These are phyloP conservation scores for Tricholoma bakamatsutake DNA, from an alignment of 768 basidiomycete genomes.

Conservation along the genomic window DNA sequence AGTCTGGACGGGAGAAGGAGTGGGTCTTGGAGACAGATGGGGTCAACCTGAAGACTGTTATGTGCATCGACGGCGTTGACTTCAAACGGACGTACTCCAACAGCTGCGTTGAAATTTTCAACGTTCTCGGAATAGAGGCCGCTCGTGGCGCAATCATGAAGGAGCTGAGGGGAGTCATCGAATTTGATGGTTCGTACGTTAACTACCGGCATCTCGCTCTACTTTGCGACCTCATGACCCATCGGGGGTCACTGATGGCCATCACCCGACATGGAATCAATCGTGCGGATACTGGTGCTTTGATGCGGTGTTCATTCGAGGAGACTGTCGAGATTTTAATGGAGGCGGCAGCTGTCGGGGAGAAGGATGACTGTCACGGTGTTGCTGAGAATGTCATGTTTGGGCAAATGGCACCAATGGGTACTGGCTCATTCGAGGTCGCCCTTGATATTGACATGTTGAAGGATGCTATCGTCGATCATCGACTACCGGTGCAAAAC, in stretches of 20 bases:
- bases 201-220: constrained; percentile 96
- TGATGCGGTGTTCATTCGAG: constrained; percentile 99
- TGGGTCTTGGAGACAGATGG: constrained; percentile 99
- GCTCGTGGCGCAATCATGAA: constrained; percentile 91
- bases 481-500: constrained; percentile 81
- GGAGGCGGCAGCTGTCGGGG: constrained; percentile 97
- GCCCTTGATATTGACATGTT: constrained; percentile 97
- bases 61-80: constrained; percentile 95
- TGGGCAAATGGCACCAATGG: constrained; percentile 99
- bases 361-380: constrained; percentile 97
- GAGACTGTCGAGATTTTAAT: constrained; percentile 99
- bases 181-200: constrained; percentile 99
- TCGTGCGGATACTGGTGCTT: constrained; percentile 95
- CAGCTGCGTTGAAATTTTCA: constrained; percentile 92
- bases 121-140: constrained; percentile 95
- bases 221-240: constrained; percentile 98
- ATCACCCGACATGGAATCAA: constrained; percentile 99
- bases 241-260: constrained; percentile 91
- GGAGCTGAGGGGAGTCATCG: constrained; percentile 93
- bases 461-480: constrained; percentile 97
- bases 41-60: constrained; percentile 90
- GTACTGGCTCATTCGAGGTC: constrained; percentile 94
- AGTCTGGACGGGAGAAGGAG: constrained; percentile 63
- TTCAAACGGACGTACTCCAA: constrained; percentile 92
- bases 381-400: constrained; percentile 99